Evolutionary conservation across 345 rosid species (phyloP).

Genomic region (Eutrema heterophyllum): DNA sequence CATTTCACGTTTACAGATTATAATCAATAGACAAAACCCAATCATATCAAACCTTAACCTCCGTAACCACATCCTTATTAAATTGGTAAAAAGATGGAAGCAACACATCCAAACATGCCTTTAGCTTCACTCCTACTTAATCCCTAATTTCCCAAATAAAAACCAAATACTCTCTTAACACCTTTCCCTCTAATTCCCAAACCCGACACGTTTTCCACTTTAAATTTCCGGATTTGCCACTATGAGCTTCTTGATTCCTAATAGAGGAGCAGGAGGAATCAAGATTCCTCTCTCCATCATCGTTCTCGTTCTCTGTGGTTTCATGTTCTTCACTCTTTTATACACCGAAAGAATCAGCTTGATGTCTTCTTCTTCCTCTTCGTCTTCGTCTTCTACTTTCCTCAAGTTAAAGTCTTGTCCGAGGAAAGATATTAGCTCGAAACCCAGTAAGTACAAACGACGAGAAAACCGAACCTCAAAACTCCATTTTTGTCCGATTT

Average conservation of each 20-base stretch:
- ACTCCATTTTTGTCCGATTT: not conserved
- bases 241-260: conserved; percentile 43
- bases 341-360: conserved; percentile 51
- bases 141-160: conserved; percentile 25
- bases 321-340: conserved; percentile 58
- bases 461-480: not conserved
- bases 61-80: conserved; percentile 23
- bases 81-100: conserved; percentile 17
- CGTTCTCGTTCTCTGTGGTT: conserved; percentile 38
- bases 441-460: conserved; percentile 48
- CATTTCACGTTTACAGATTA: conserved; percentile 18
- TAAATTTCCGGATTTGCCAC: not conserved
- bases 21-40: conserved; percentile 17
- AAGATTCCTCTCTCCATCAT: conserved; percentile 59
- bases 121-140: conserved; percentile 50
- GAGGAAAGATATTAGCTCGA: conserved; percentile 33
- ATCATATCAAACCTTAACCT: conserved; percentile 15
- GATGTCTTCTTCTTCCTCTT: conserved; percentile 40
- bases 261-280: conserved; percentile 35
- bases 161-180: conserved; percentile 25
- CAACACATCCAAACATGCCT: conserved; percentile 31
- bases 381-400: conserved; percentile 34
- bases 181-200: conserved; percentile 23
- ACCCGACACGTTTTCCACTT: not conserved
- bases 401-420: conserved; percentile 48